Conservation (phyloP, 257 asterid genomes). For the Solanum clarkiae region DNA sequence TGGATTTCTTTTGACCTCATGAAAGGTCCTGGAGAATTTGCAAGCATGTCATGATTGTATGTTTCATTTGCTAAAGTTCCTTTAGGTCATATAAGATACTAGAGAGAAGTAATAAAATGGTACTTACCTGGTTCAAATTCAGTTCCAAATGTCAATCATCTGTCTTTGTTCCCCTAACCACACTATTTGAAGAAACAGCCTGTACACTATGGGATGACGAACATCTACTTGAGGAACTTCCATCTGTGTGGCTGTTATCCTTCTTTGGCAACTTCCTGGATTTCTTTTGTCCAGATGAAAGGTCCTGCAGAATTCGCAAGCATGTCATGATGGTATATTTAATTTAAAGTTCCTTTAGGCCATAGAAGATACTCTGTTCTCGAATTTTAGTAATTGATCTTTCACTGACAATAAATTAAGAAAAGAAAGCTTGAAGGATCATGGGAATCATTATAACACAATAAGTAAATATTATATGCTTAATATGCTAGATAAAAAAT, state of each 20-base stretch:
- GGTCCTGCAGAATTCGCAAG: constrained; percentile 40
- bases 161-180: constrained; percentile 44
- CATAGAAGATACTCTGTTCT: not conserved
- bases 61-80: not conserved
- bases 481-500: not conserved
- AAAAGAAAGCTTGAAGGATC: not conserved
- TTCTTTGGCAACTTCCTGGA: constrained; percentile 40
- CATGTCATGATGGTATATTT: not conserved
- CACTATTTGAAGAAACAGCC: constrained; percentile 62
- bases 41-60: not conserved
- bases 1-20: constrained; percentile 42
- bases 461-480: not conserved
- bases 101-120: not conserved
- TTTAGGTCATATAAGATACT: not conserved
- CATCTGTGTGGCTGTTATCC: constrained; percentile 46
- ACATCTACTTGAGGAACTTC: constrained; percentile 84
- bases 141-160: constrained; percentile 22
- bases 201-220: constrained; percentile 73
- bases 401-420: not conserved
- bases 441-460: not conserved
- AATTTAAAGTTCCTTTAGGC: not conserved
- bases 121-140: not conserved
- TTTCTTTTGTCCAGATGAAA: constrained; percentile 46
- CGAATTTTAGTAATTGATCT: not conserved
- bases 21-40: constrained; percentile 50